These are phyloP conservation scores for Kodamaea jinghongensis DNA, from an alignment of 805 yeast genomes.

Conservation along the genomic window DNA sequence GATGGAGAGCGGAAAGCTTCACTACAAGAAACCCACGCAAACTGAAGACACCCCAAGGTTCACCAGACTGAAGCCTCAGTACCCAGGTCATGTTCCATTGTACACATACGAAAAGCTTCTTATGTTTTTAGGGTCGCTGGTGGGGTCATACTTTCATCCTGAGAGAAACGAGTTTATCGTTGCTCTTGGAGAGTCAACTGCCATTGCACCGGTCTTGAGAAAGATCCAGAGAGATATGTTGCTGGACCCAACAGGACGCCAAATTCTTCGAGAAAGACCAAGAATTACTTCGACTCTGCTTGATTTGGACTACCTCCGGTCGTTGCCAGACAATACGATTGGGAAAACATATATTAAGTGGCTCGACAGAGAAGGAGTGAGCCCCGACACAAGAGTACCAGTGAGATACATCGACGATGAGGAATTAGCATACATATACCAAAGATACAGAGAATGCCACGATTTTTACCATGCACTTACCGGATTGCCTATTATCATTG, in stretches of 20 bases:
- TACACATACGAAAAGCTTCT: constrained; percentile 57
- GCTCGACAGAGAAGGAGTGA: constrained; percentile 83
- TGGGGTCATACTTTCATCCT: constrained; percentile 76
- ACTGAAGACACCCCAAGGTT: constrained; percentile 29
- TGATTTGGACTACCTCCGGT: constrained; percentile 56
- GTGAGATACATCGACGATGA: constrained; percentile 87
- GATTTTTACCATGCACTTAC: constrained; percentile 94
- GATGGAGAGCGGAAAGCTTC: constrained; percentile 52
- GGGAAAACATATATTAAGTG: constrained; percentile 80
- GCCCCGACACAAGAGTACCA: constrained; percentile 90
- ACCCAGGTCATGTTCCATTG: constrained; percentile 80
- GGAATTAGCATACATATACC: constrained; percentile 88
- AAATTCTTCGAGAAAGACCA: constrained; percentile 75
- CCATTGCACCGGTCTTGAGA: constrained; percentile 63
- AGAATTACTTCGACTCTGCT: constrained; percentile 73
- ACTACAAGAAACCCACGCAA: constrained; percentile 35
- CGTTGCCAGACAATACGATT: constrained; percentile 64
- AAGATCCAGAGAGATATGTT: constrained; percentile 72
- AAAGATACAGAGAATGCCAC: constrained; percentile 93
- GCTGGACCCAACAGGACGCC: constrained; percentile 69
- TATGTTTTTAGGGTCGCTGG: constrained; percentile 68
- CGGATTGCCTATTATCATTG: constrained; percentile 85
- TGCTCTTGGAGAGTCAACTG: constrained; percentile 88
- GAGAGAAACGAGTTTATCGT: constrained; percentile 73
- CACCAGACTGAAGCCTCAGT: constrained; percentile 44